These are phyloP conservation scores for Termitomyces sp. DNA, from an alignment of 768 basidiomycete genomes.

Conservation along the genomic window DNA sequence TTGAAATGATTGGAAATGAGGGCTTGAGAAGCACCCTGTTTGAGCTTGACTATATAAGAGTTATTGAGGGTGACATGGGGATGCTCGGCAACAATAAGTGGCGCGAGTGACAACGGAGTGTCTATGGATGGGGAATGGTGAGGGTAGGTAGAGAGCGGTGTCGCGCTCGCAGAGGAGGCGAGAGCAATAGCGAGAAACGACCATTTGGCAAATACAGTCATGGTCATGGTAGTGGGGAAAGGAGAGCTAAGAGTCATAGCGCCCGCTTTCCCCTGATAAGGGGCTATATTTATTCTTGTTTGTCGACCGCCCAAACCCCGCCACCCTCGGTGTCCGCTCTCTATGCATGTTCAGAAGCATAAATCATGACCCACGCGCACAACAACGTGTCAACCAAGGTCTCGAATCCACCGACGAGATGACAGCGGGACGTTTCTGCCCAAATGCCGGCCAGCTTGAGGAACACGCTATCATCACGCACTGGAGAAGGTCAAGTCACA, in stretches of 20 bases:
- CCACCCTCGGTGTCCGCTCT: neutral
- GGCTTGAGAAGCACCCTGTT: conserved; percentile 53
- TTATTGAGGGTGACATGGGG: conserved; percentile 74
- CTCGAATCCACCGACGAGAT: neutral
- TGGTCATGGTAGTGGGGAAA: conserved; percentile 25
- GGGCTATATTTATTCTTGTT: conserved; percentile 26
- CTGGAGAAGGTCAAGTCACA: neutral
- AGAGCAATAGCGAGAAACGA: conserved; percentile 36
- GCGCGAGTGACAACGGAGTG: conserved; percentile 50
- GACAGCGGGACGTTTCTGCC: neutral
- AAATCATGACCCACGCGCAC: neutral
- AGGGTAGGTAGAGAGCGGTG: conserved; percentile 46
- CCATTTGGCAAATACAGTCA: conserved; percentile 36
- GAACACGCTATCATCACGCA: neutral
- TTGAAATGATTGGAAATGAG: conserved; percentile 74
- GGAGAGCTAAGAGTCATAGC: conserved; percentile 14
- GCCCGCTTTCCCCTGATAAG: conserved; percentile 17
- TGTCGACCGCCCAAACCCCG: conserved; percentile 16
- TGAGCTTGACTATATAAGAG: conserved; percentile 93
- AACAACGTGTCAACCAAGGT: neutral
- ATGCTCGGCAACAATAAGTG: conserved; percentile 52
- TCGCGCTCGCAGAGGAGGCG: conserved; percentile 29
- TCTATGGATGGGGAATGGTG: conserved; percentile 25
- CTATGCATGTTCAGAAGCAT: conserved; percentile 1
- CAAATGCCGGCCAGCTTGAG: neutral